Evolutionary conservation across 352 stramenopile species (phyloP).

Genomic region (Phytophthora fragariae): DNA sequence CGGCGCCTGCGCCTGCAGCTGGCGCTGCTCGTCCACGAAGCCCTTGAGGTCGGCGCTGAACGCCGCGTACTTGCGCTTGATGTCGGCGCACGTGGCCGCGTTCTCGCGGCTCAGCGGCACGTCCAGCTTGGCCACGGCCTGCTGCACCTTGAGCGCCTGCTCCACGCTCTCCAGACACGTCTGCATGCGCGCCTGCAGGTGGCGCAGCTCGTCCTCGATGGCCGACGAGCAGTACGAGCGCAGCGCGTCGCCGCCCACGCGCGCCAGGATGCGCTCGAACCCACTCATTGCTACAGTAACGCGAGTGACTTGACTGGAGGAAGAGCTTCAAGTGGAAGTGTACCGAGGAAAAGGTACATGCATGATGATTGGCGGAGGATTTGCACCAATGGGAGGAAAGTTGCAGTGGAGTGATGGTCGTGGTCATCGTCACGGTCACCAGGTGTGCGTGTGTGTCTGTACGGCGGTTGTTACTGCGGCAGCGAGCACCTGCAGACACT

Average conservation of each 20-base stretch:
- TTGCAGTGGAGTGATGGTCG: neutral
- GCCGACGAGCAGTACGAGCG: constrained; percentile 78
- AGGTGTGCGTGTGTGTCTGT: no score
- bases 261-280: constrained; percentile 78
- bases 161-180: constrained; percentile 62
- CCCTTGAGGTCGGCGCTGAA: constrained; percentile 55
- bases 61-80: constrained; percentile 61
- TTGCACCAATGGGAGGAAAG: neutral
- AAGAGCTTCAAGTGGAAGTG: neutral
- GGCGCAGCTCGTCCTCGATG: constrained; percentile 78
- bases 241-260: constrained; percentile 70
- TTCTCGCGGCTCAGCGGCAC: constrained; percentile 70
- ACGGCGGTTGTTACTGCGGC: neutral
- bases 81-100: constrained; percentile 53
- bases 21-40: constrained; percentile 70
- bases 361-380: neutral
- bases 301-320: neutral
- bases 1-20: constrained; percentile 49
- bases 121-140: constrained; percentile 66
- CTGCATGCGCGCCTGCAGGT: constrained; percentile 68
- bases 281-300: constrained; percentile 52
- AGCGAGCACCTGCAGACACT: neutral
- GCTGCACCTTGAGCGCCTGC: constrained; percentile 67
- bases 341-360: neutral
- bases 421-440: neutral